Conservation (phyloP, 352 stramenopile genomes). For the Phytophthora sp. region DNA sequence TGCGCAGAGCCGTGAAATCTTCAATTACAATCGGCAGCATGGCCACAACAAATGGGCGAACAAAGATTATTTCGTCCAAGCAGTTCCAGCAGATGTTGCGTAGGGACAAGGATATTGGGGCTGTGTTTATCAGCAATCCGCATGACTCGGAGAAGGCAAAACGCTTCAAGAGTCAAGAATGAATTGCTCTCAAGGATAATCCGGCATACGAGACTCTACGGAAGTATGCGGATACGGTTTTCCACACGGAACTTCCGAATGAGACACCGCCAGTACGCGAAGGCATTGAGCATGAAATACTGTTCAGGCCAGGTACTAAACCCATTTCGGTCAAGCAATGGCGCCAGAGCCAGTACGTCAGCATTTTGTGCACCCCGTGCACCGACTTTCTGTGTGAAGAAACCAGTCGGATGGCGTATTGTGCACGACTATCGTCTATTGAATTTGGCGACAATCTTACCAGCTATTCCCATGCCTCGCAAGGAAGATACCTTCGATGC, state of each 20-base stretch:
- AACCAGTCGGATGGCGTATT: constrained; percentile 8
- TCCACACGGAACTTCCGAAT: constrained; percentile 6
- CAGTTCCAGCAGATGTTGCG: neutral
- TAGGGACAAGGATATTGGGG: neutral
- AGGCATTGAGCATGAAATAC: constrained; percentile 5
- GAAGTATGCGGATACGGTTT: neutral
- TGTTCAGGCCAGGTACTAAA: neutral
- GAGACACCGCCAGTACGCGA: neutral
- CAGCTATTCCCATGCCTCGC: neutral
- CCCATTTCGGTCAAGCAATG: constrained; percentile 4
- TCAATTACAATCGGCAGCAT: constrained; percentile 1
- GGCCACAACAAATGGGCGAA: neutral
- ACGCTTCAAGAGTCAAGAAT: constrained; percentile 12
- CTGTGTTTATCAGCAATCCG: constrained; percentile 3
- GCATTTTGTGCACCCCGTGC: neutral
- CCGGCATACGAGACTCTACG: neutral
- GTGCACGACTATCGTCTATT: no score
- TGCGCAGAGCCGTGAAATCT: constrained; percentile 5
- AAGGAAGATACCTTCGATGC: constrained; percentile 8
- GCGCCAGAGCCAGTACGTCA: constrained; percentile 3
- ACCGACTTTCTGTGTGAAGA: constrained; percentile 6
- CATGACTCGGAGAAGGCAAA: constrained; percentile 4
- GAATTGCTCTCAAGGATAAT: neutral
- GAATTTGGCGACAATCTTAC: neutral
- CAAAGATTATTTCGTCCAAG: neutral